A percentile compares a stretch with the other conserved stretches of the same genome.
These are phyloP conservation scores for Phytophthora vignae DNA, from an alignment of 352 stramenopile genomes.

Conservation along the genomic window DNA sequence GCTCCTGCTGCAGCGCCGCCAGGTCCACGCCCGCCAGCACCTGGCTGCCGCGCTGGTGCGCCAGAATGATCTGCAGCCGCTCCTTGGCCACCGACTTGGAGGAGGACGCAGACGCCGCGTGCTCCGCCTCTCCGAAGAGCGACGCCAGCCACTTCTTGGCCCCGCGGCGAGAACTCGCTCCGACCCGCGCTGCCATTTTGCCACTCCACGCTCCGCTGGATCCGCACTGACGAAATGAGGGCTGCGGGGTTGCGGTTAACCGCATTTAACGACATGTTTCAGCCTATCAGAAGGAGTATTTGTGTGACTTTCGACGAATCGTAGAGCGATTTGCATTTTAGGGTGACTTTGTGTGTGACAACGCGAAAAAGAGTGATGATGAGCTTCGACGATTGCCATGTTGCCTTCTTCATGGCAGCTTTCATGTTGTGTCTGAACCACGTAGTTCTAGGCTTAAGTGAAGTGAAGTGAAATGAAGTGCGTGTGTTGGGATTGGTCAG, in stretches of 20 bases:
- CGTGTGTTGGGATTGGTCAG: conserved; percentile 57
- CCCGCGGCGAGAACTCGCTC: conserved; percentile 53
- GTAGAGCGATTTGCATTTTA: background rate
- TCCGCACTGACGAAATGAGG: conserved; percentile 13
- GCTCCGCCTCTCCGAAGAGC: conserved; percentile 67
- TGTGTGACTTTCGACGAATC: no score
- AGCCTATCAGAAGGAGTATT: conserved; percentile 4
- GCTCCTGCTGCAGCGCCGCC: conserved; percentile 77
- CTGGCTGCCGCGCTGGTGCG: conserved; percentile 86
- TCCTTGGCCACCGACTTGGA: conserved; percentile 90
- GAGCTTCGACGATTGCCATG: no score
- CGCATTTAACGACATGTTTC: background rate
- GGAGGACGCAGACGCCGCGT: conserved; percentile 38
- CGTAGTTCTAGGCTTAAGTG: background rate
- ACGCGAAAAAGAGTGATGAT: conserved; percentile 19
- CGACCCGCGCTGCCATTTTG: conserved; percentile 59
- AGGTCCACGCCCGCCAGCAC: conserved; percentile 88
- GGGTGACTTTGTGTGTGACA: background rate
- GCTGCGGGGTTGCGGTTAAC: conserved; percentile 6
- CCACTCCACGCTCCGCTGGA: background rate
- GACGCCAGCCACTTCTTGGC: conserved; percentile 86
- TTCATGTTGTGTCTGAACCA: no score
- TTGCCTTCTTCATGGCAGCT: no score
- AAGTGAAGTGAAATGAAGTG: background rate
- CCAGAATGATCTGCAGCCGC: conserved; percentile 90